Base-by-base conservation (phyloP, 208 protist species). In the Trypanosoma melophagium region DNA sequence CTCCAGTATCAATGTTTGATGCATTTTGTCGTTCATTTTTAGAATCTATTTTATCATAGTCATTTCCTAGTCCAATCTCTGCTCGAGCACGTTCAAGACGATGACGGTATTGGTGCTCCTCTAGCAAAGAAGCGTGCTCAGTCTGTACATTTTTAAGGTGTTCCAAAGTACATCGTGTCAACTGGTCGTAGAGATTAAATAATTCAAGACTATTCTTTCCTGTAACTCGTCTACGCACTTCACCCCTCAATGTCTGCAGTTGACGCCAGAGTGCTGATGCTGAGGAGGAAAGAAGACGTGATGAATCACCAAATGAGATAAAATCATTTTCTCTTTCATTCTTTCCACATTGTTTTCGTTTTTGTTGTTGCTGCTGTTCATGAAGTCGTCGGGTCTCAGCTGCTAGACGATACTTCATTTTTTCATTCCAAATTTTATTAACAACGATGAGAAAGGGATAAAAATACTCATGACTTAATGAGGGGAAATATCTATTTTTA, bases 361-460 rank as follows among this genome's bases (percentile, higher is more conserved):
- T 71, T 41, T 69, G 50, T 19, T 72, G 58, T 60, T 83, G 70
- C 28, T 74, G 52, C 28, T 74, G 42, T n/a, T 51, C 56, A 40
- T 61, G 53, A 58, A 74, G 74, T 56, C 81, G 69, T 49, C 67
- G 74, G 25, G 79, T 60, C 16, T 80, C 78, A 17, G 62, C 25
- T 28, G 72, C 65, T 38, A 93, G 69, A 0, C 85, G 76, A 16
- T 84, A 77, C 22, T 81, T 81, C 74, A 90, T 59, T 56, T 74
- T 84, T 16, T 76, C 76, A 41, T 82, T 79, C 88, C 90, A 96
- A 47, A 94, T 83, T 38, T 64, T 62, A 69, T 96, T 96, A 10
- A 96, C 68, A 13, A 69, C 63, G 54, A 87, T 82, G 19, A 96
- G 58, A 71, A 96, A 96, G 2, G 87, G 87, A 57, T 84, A 96